These are phyloP conservation scores for Alternaria arbusti DNA, from an alignment of 2,329 filamentous ascomycete genomes.

Conservation along the genomic window DNA sequence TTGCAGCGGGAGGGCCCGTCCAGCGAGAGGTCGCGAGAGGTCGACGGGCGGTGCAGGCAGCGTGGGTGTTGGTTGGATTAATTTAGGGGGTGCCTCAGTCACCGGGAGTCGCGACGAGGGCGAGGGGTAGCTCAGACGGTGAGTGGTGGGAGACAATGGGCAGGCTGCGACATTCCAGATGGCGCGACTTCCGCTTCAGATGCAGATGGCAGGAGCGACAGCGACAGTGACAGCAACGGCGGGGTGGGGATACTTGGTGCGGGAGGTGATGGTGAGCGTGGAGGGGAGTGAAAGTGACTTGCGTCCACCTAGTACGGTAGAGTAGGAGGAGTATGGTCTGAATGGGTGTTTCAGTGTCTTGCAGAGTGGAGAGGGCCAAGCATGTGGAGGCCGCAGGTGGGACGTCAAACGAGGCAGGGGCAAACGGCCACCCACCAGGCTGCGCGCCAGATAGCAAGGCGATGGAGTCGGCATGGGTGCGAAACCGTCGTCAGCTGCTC, in stretches of 20 bases:
- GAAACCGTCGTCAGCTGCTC: constrained; percentile 22
- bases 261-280: no score
- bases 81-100: background rate
- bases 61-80: background rate
- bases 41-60: background rate
- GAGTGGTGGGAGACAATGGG: constrained; percentile 16
- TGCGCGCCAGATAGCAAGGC: background rate
- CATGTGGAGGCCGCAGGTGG: background rate
- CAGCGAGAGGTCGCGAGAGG: constrained; percentile 24
- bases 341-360: background rate
- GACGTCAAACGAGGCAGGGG: constrained; percentile 3
- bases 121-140: constrained; percentile 28
- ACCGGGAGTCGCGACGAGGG: constrained; percentile 3
- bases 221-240: background rate
- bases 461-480: background rate
- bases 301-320: background rate
- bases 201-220: background rate
- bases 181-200: background rate
- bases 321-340: background rate
- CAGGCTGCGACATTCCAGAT: constrained; percentile 39
- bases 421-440: background rate
- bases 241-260: background rate
- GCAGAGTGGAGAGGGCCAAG: background rate
- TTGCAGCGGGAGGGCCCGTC: constrained; percentile 32
- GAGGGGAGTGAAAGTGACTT: background rate